Base-by-base conservation (phyloP, 371 early-diverging fungal genomes). In the Lichtheimia ramosa region DNA sequence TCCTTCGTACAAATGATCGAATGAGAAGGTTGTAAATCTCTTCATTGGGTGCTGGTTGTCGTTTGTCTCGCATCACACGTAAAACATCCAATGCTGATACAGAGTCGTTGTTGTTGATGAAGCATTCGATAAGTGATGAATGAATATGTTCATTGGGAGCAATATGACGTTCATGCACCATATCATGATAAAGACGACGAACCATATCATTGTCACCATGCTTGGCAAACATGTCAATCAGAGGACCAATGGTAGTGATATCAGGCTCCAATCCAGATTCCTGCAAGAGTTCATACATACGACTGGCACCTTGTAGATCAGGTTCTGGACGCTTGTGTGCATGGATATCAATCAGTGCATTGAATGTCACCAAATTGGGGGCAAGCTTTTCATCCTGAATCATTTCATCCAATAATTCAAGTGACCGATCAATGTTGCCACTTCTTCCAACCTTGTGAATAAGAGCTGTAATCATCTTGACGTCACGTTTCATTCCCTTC, bases 341-440 rank as follows among this genome's bases (percentile, higher is more conserved):
- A 49, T 78, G 67, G 3, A 80, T 72, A 55, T 80, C 78, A n/a
- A 83, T 78, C 16, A 83, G 40, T 2, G 73, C 73, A 63, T 79
- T 81, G 49, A 73, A 77, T 5, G 81, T 80, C 18, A 79, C 68
- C 23, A 68, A 28, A 12, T 64, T 74, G 1, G 82, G 81, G 8
- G 41, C 56, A 15, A 72, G 43, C 5, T 51, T 52, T 12, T 65
- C 68, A 7, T 43, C 49, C 13, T 28, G 16, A 21, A 62, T 46
- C 68, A 77, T 67, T 39, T 74, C 75, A 28, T 77, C 55, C 5
- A 80, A 68, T 6, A 80, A 21, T 6, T 66, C 69, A 65, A 65
- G 66, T 1, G 80, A 60, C 23, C 59, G 51, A 3, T 64, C 56
- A 5, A 75, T 40, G 51, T 80, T 54, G 1, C 80, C 80, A 8